A percentile compares a stretch with the other conserved stretches of the same genome.
These are phyloP conservation scores for Arthrobotrys musiformis DNA, from an alignment of 2,329 filamentous ascomycete species.

Conservation along the genomic window DNA sequence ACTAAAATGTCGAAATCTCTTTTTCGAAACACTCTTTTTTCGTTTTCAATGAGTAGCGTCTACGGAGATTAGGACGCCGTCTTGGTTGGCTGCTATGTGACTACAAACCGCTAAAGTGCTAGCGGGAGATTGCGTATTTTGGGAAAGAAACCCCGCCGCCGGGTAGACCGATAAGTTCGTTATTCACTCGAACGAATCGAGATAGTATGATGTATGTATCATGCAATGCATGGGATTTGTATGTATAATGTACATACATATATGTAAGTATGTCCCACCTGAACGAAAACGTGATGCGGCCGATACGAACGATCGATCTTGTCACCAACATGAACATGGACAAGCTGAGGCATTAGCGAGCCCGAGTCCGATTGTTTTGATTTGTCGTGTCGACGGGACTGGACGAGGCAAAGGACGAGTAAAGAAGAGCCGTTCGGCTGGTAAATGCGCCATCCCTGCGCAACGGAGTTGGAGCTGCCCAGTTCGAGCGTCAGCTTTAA, in stretches of 20 bases:
- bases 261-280: neutral
- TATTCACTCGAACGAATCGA: neutral
- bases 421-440: too few species aligned
- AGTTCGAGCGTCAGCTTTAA: constrained; percentile 17
- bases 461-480: constrained; percentile 16
- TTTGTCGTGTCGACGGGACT: constrained; percentile 12
- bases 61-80: constrained; percentile 19
- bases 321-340: too few species aligned
- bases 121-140: constrained; percentile 22
- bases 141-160: neutral
- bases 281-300: constrained; percentile 11
- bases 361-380: constrained; percentile 6
- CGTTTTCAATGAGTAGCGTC: neutral
- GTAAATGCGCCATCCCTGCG: constrained; percentile 28
- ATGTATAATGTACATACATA: neutral
- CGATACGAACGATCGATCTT: constrained; percentile 16
- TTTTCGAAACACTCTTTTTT: neutral
- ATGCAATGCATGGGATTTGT: constrained; percentile 11
- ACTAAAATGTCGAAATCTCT: too few species aligned
- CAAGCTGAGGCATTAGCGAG: constrained; percentile 18
- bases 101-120: too few species aligned
- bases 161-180: constrained; percentile 12
- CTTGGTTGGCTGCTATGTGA: too few species aligned
- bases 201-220: too few species aligned
- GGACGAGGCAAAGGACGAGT: too few species aligned